Evolutionary conservation across 768 basidiomycete genomes (phyloP).

Genomic region (Zangia roseola): DNA sequence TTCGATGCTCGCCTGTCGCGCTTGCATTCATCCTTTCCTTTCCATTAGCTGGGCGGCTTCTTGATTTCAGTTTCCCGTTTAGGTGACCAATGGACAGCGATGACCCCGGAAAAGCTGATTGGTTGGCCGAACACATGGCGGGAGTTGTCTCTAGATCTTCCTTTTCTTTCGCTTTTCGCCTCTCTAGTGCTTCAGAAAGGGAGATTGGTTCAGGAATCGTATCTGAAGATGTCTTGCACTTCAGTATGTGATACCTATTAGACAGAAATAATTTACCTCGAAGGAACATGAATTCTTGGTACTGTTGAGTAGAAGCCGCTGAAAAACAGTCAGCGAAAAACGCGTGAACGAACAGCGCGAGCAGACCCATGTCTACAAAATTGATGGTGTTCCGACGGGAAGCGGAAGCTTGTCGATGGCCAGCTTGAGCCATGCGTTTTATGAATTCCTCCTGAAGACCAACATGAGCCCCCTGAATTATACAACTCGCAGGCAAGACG

Average conservation of each 20-base stretch:
- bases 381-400: conserved; percentile 58
- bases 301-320: conserved; percentile 61
- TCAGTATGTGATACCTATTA: background rate
- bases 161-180: conserved; percentile 51
- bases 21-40: conserved; percentile 33
- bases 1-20: conserved; percentile 23
- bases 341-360: background rate
- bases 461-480: conserved; percentile 13
- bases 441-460: conserved; percentile 77
- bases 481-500: conserved; percentile 14
- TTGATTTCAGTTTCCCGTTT: conserved; percentile 40
- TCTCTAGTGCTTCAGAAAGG: conserved; percentile 56
- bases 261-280: conserved; percentile 42
- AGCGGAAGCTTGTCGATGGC: conserved; percentile 60
- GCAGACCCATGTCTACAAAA: conserved; percentile 76
- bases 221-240: conserved; percentile 39
- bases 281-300: conserved; percentile 73
- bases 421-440: conserved; percentile 68
- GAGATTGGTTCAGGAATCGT: conserved; percentile 64
- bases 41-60: conserved; percentile 37
- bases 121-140: conserved; percentile 41
- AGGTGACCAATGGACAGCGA: conserved; percentile 15
- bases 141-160: conserved; percentile 61
- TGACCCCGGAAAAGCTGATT: conserved; percentile 26
- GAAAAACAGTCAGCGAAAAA: conserved; percentile 8